phyloP scores from a whole-genome alignment of 495 filamentous ascomycete genomes.

The Hypomontagnella submonticulosa region DNA sequence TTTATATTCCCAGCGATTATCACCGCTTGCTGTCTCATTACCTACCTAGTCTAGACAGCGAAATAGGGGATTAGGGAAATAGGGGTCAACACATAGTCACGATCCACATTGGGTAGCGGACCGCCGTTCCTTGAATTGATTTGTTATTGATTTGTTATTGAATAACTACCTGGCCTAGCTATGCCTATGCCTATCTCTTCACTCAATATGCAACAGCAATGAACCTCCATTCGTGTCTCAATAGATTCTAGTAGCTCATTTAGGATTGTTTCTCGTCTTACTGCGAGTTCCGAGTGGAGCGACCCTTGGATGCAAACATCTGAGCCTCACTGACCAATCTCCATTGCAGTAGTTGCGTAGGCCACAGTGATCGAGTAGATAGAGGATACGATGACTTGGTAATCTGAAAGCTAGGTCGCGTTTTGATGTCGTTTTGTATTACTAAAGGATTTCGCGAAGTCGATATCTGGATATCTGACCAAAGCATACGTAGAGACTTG shows the following conservation, averaged over 20 bases:
- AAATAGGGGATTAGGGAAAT: conserved; percentile 2
- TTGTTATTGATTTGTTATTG: conserved; percentile 12
- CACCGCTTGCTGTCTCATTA: conserved; percentile 2
- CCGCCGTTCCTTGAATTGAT: conserved; percentile 3
- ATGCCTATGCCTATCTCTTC: conserved; percentile 2
- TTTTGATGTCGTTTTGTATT: conserved; percentile 9
- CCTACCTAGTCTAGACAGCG: neutral
- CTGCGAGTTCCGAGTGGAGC: neutral
- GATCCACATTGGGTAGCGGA: conserved; percentile 16
- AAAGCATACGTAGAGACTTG: too few species aligned
- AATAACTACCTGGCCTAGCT: too few species aligned
- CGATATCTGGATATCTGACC: neutral
- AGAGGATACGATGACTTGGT: too few species aligned
- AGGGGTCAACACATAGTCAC: conserved; percentile 17
- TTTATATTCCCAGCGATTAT: conserved; percentile 5
- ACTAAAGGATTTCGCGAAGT: neutral
- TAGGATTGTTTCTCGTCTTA: neutral
- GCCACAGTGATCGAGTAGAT: too few species aligned
- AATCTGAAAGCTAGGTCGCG: neutral
- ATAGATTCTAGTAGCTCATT: neutral
- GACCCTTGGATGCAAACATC: too few species aligned
- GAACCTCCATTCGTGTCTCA: conserved; percentile 3
- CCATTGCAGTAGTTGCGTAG: too few species aligned
- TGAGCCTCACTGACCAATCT: too few species aligned
- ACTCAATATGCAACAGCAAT: conserved; percentile 8